Percentiles rank a stretch among this genome's conserved stretches.
These are phyloP conservation scores for Barnettozyma californica DNA, from an alignment of 805 yeast genomes.

Conservation along the genomic window DNA sequence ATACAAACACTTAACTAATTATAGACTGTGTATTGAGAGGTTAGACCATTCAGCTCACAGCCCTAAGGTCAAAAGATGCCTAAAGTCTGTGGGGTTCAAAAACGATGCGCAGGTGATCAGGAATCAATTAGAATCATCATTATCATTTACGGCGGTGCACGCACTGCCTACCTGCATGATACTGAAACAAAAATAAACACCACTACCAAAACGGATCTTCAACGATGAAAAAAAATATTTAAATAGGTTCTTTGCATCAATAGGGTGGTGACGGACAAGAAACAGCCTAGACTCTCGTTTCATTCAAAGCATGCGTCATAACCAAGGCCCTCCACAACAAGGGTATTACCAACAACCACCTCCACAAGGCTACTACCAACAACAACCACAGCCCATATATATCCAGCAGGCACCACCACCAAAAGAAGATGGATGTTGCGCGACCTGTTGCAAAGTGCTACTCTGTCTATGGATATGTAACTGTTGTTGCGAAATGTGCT, in stretches of 20 bases:
- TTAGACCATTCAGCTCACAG: too few relatives aligned
- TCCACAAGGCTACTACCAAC: slow-evolving; percentile 14
- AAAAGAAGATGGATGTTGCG: slow-evolving; percentile 23
- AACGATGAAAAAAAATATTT: not conserved
- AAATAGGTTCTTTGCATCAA: not conserved
- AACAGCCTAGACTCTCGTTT: too few relatives aligned
- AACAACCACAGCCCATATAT: slow-evolving; percentile 23
- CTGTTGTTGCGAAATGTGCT: slow-evolving; percentile 19
- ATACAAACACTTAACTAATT: too few relatives aligned
- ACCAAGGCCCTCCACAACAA: slow-evolving; percentile 15
- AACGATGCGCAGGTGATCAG: too few relatives aligned
- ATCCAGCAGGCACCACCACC: slow-evolving; percentile 26
- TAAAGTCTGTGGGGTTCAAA: too few relatives aligned
- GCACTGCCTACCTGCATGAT: not conserved
- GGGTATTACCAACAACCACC: slow-evolving; percentile 24
- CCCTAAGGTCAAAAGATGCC: too few relatives aligned
- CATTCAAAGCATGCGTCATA: not conserved
- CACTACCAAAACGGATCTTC: too few relatives aligned
- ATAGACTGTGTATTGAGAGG: too few relatives aligned
- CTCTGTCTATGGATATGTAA: slow-evolving; percentile 30
- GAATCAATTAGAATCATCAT: not conserved
- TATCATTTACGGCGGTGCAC: not conserved
- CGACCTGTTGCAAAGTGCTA: slow-evolving; percentile 25
- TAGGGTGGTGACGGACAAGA: too few relatives aligned
- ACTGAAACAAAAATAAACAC: not conserved